phyloP scores from a whole-genome alignment of 345 rosid species.

The Sonneratia alba region DNA sequence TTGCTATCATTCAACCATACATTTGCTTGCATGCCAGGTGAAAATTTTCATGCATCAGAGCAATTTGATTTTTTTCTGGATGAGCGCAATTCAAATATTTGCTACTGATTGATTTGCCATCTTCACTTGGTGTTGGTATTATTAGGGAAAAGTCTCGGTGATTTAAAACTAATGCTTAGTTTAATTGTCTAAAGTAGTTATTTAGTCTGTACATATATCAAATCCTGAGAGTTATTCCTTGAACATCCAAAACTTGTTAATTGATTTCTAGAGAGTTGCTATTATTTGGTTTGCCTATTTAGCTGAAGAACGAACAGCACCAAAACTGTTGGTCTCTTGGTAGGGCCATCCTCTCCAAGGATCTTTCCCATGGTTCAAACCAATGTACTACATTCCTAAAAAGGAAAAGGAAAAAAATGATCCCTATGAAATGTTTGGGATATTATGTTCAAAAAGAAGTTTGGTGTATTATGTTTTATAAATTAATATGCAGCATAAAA shows the following conservation, averaged over 20 bases:
- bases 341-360: neutral
- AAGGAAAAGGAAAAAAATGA: neutral
- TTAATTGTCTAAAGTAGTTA: neutral
- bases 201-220: neutral
- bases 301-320: neutral
- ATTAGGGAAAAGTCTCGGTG: neutral
- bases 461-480: no score
- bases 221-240: neutral
- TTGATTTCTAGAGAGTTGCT: neutral
- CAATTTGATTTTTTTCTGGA: neutral
- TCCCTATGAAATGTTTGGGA: neutral
- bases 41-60: neutral
- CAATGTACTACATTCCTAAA: neutral
- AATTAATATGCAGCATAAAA: slow-evolving; percentile 32
- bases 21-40: neutral
- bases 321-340: neutral
- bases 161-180: neutral
- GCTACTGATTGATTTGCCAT: neutral
- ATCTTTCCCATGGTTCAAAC: neutral
- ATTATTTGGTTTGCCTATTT: neutral
- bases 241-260: neutral
- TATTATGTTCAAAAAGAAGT: no score
- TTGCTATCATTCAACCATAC: neutral
- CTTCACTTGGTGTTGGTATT: neutral
- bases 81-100: neutral